These are phyloP conservation scores for Aspergillus panamensis DNA, from an alignment of 495 filamentous ascomycete species.

Conservation along the genomic window DNA sequence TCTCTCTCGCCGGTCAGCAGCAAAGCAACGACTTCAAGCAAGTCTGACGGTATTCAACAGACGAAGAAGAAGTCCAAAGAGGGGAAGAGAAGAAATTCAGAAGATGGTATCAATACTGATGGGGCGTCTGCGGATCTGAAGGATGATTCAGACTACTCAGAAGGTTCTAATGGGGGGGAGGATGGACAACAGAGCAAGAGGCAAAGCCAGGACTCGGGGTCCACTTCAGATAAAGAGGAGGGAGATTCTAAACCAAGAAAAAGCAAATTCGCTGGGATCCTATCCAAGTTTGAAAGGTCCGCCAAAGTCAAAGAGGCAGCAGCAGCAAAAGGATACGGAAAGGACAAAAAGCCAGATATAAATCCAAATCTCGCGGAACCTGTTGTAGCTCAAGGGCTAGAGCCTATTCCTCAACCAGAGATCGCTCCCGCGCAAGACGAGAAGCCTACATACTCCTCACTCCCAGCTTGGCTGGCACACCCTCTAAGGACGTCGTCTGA, in stretches of 20 bases:
- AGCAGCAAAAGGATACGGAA: slow-evolving; percentile 23
- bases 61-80: slow-evolving; percentile 32
- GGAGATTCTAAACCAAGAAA: slow-evolving; percentile 24
- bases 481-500: slow-evolving; percentile 62
- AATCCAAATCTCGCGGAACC: slow-evolving; percentile 29
- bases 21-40: slow-evolving; percentile 25
- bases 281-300: slow-evolving; percentile 47
- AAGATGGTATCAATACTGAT: slow-evolving; percentile 14
- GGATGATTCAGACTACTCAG: slow-evolving; percentile 11
- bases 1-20: slow-evolving; percentile 27
- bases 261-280: slow-evolving; percentile 41
- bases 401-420: slow-evolving; percentile 73
- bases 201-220: not conserved
- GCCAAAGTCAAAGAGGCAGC: slow-evolving; percentile 32
- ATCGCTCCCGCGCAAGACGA: slow-evolving; percentile 51
- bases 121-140: slow-evolving; percentile 23
- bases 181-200: slow-evolving; percentile 4
- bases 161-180: slow-evolving; percentile 2
- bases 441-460: slow-evolving; percentile 44
- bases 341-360: slow-evolving; percentile 26
- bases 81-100: slow-evolving; percentile 27
- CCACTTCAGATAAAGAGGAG: slow-evolving; percentile 11
- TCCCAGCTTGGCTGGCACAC: slow-evolving; percentile 66
- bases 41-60: slow-evolving; percentile 18
- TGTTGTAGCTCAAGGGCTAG: slow-evolving; percentile 61